These are phyloP conservation scores for Collybia sp. DNA, from an alignment of 768 basidiomycete genomes.

Conservation along the genomic window DNA sequence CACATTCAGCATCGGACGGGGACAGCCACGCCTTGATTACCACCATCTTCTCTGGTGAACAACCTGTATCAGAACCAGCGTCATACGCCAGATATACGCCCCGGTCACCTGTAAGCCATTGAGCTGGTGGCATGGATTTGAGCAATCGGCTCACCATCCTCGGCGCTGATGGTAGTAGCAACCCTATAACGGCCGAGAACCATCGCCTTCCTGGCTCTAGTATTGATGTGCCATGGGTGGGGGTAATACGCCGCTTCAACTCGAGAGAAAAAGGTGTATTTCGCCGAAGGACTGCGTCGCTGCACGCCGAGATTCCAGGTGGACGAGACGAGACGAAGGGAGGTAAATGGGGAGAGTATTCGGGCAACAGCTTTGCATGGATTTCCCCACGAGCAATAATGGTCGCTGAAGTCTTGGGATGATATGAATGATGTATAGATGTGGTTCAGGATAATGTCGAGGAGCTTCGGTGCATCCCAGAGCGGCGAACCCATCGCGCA, in stretches of 20 bases:
- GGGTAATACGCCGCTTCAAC: slow-evolving; percentile 25
- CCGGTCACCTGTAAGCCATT: slow-evolving; percentile 13
- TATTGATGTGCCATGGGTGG: slow-evolving; percentile 26
- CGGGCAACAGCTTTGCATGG: slow-evolving; percentile 12
- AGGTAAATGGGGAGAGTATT: slow-evolving; percentile 7
- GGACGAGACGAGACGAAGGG: slow-evolving; percentile 14
- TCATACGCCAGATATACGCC: slow-evolving; percentile 26
- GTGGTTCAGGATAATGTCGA: slow-evolving; percentile 4
- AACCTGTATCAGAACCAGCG: slow-evolving; percentile 17
- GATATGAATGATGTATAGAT: neutral
- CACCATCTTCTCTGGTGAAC: slow-evolving; percentile 12
- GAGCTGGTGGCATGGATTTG: neutral
- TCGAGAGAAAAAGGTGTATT: slow-evolving; percentile 10
- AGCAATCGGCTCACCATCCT: slow-evolving; percentile 15
- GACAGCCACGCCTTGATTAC: slow-evolving; percentile 24
- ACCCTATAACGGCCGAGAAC: slow-evolving; percentile 21
- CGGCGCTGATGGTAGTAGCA: slow-evolving; percentile 19
- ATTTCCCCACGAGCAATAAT: slow-evolving; percentile 14
- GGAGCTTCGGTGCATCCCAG: slow-evolving; percentile 4
- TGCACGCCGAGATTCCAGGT: slow-evolving; percentile 15
- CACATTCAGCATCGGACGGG: slow-evolving; percentile 19
- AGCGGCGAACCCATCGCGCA: no score
- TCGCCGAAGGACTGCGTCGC: neutral
- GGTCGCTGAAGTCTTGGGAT: slow-evolving; percentile 3
- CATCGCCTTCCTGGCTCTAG: slow-evolving; percentile 16